These are phyloP conservation scores for Arabidopsis lyrata DNA, from an alignment of 441 rosid species.

Conservation along the genomic window DNA sequence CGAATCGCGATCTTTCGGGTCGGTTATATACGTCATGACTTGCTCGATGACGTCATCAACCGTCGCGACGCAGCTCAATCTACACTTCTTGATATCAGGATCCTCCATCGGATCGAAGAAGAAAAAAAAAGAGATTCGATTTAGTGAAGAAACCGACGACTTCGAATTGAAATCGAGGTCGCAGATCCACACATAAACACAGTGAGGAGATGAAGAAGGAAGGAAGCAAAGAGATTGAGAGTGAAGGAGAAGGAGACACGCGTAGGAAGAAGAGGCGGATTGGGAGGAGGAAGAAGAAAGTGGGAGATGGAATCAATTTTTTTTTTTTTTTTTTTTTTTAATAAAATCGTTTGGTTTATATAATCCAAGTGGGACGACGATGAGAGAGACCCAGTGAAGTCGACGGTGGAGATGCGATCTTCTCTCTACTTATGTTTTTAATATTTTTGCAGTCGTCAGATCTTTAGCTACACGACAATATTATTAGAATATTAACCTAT, in stretches of 20 bases:
- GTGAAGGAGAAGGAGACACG: conserved; percentile 41
- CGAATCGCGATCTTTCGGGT: conserved; percentile 75
- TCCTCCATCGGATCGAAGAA: conserved; percentile 42
- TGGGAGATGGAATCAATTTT: conserved; percentile 21
- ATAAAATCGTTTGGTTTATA: neutral
- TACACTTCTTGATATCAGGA: conserved; percentile 37
- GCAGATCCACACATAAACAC: neutral
- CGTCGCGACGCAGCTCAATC: conserved; percentile 38
- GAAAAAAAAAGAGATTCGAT: neutral
- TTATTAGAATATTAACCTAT: neutral
- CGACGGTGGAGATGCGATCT: conserved; percentile 43
- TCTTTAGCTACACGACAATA: conserved; percentile 15
- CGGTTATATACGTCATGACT: conserved; percentile 77
- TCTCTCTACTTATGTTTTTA: neutral
- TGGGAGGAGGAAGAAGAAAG: conserved; percentile 14
- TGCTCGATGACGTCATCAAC: conserved; percentile 63
- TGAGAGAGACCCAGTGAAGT: neutral
- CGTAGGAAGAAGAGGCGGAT: conserved; percentile 34
- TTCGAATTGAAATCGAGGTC: neutral
- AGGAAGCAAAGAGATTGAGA: conserved; percentile 25
- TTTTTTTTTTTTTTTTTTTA: too few species aligned
- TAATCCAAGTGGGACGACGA: conserved; percentile 29
- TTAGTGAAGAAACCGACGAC: neutral
- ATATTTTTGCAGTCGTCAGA: neutral
- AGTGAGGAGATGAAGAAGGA: neutral